phyloP scores from a whole-genome alignment of 306 rosid genomes.

The Vigna unguiculata region DNA sequence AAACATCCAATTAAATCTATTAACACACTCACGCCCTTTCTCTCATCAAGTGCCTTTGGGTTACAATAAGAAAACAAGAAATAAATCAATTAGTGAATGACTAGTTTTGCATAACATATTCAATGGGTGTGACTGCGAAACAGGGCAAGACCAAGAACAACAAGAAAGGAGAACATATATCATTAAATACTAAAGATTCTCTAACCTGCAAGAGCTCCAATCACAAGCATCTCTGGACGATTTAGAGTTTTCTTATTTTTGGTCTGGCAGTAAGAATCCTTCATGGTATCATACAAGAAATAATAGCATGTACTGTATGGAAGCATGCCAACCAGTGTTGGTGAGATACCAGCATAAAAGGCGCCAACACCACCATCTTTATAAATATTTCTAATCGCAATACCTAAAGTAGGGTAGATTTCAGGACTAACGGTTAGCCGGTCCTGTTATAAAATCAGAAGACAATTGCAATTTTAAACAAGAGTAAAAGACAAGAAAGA shows the following conservation, averaged over 20 bases:
- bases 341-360: constrained; percentile 88
- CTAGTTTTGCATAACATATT: not conserved
- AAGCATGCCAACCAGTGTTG: constrained; percentile 94
- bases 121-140: constrained; percentile 2
- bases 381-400: constrained; percentile 81
- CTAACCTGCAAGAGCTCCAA: constrained; percentile 94
- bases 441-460: constrained; percentile 66
- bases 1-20: constrained; percentile 5
- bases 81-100: constrained; percentile 17
- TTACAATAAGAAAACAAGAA: constrained; percentile 15
- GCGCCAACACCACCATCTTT: constrained; percentile 89
- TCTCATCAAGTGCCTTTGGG: not conserved
- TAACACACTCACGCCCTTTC: not conserved
- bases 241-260: constrained; percentile 74
- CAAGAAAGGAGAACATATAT: constrained; percentile 23
- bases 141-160: not conserved
- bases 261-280: constrained; percentile 74
- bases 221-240: constrained; percentile 85
- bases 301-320: constrained; percentile 97
- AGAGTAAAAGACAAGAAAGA: constrained; percentile 16
- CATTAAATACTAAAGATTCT: constrained; percentile 11
- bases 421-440: constrained; percentile 92
- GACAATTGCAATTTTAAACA: constrained; percentile 31
- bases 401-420: constrained; percentile 73
- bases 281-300: constrained; percentile 93